These are phyloP conservation scores for Neovahlkampfia damariscottae DNA, from an alignment of 78 protist species.

Conservation along the genomic window DNA sequence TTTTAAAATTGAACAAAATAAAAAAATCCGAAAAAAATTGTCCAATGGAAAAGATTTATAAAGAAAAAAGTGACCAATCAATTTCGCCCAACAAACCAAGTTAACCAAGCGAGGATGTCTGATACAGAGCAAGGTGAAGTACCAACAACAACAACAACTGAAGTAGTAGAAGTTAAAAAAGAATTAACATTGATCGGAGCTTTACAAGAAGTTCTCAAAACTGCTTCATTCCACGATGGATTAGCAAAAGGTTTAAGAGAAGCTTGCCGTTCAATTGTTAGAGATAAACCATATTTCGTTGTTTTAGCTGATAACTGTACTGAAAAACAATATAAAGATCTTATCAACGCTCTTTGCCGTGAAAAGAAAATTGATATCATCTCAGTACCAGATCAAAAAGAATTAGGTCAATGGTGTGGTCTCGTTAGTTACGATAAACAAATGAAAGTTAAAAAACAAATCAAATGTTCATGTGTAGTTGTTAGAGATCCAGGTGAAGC, in stretches of 20 bases:
- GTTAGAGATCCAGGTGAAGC: slow-evolving; percentile 58
- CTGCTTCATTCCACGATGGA: slow-evolving; percentile 63
- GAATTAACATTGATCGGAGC: slow-evolving; percentile 35
- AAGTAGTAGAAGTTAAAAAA: no score
- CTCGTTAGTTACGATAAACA: slow-evolving; percentile 88
- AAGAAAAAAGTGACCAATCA: no score
- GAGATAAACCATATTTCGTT: slow-evolving; percentile 68
- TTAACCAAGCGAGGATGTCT: no score
- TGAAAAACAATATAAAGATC: slow-evolving; percentile 69
- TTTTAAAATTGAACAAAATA: no score
- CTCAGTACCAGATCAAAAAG: slow-evolving; percentile 60
- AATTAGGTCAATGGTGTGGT: slow-evolving; percentile 94
- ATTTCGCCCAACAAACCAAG: no score
- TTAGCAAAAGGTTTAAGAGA: slow-evolving; percentile 89
- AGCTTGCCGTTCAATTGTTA: slow-evolving; percentile 72
- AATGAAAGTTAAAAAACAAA: slow-evolving; percentile 87
- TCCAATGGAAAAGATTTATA: no score
- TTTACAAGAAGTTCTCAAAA: slow-evolving; percentile 70
- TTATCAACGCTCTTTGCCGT: slow-evolving; percentile 82
- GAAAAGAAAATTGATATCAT: slow-evolving; percentile 70
- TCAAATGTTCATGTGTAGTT: slow-evolving; percentile 77
- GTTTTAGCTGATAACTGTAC: slow-evolving; percentile 74
- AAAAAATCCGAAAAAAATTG: no score
- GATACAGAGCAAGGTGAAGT: no score
- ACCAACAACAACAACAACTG: no score